Evolutionary conservation across 2,329 filamentous ascomycete species (phyloP), one percentile per base, ranked within the genome.

Genomic region (Fusarium fracticaudum): DNA sequence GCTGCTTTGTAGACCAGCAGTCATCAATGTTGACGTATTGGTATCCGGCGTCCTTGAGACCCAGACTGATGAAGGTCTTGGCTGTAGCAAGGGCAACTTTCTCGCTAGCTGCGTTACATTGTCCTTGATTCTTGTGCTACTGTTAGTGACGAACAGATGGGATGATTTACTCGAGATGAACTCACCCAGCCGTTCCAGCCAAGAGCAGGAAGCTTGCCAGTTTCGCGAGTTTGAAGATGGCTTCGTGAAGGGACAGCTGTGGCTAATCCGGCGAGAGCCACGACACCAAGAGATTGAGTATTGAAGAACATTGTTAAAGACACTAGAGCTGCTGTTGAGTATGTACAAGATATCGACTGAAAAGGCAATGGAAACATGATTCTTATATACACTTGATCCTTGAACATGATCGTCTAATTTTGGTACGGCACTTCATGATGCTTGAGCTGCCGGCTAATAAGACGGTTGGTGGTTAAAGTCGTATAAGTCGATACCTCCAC

Each of bases 171-270:
- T 9, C 9, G 12, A n/a, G 20, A n/a, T 6, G 8, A n/a, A 33
- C 41, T 43, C 35, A 68, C 65, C 65, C 66, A 69, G 20, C 66
- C 66, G n/a, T 69, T 69, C 66, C 66, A 69, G 17, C 66, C 66
- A 26, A 69, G 31, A 69, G 66, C 64, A 50, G 66, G 66, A 51
- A 68, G 66, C n/a, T 43, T 68, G 18, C 64, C 64, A 33, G 63
- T 41, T 43, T 69, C 66, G 35, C 66, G 66, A 20, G 31, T 48
- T 45, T 50, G 37, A 11, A 63, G 55, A 63, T 66, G 60, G 10
- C 48, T 69, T 44, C 54, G 35, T n/a, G 59, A 45, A 13, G 66
- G 66, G 13, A 48, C 35, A 24, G 66, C 66, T 8, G 64, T 48
- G 17, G 48, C 24, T 24, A 69, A 40, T 38, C 55, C 55, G 37